phyloP scores from a whole-genome alignment of 768 basidiomycete species.

The Tephrocybe rancida region DNA sequence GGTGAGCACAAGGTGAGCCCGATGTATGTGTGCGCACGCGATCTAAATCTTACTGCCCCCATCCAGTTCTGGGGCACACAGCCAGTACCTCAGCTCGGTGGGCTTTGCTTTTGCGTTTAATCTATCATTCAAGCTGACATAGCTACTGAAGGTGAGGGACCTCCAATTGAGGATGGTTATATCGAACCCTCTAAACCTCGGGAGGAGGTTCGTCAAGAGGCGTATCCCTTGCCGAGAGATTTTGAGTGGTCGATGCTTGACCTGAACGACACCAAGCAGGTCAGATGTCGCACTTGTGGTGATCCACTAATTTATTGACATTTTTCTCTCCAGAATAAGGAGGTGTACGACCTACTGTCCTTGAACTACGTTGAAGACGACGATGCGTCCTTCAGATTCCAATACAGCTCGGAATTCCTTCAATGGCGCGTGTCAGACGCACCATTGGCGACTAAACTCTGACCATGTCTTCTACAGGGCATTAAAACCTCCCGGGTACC shows the following conservation, averaged over 20 bases:
- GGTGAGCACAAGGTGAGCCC: slow-evolving; percentile 83
- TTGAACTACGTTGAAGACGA: slow-evolving; percentile 97
- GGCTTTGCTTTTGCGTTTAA: slow-evolving; percentile 4
- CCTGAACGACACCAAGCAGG: slow-evolving; percentile 76
- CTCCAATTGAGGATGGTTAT: slow-evolving; percentile 76
- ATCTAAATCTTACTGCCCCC: slow-evolving; percentile 7
- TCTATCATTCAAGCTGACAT: neutral
- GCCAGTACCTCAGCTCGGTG: slow-evolving; percentile 90
- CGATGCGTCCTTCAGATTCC: slow-evolving; percentile 94
- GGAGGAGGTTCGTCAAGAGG: slow-evolving; percentile 84
- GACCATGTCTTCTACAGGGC: slow-evolving; percentile 64
- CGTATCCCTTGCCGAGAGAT: slow-evolving; percentile 86
- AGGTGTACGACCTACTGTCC: slow-evolving; percentile 90
- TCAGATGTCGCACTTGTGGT: slow-evolving; percentile 24
- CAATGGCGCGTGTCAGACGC: slow-evolving; percentile 60
- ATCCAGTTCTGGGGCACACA: slow-evolving; percentile 95
- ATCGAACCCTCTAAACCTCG: slow-evolving; percentile 82
- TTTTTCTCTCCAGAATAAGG: slow-evolving; percentile 66
- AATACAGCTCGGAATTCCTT: slow-evolving; percentile 93
- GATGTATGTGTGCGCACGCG: neutral
- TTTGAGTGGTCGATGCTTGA: slow-evolving; percentile 91
- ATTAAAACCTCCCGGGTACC: slow-evolving; percentile 89
- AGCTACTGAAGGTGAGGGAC: slow-evolving; percentile 53
- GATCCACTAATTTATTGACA: slow-evolving; percentile 4
- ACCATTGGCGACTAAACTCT: slow-evolving; percentile 1